Evolutionary conservation across 2,329 filamentous ascomycete species (phyloP).

Genomic region (Diaporthe citriasiana): DNA sequence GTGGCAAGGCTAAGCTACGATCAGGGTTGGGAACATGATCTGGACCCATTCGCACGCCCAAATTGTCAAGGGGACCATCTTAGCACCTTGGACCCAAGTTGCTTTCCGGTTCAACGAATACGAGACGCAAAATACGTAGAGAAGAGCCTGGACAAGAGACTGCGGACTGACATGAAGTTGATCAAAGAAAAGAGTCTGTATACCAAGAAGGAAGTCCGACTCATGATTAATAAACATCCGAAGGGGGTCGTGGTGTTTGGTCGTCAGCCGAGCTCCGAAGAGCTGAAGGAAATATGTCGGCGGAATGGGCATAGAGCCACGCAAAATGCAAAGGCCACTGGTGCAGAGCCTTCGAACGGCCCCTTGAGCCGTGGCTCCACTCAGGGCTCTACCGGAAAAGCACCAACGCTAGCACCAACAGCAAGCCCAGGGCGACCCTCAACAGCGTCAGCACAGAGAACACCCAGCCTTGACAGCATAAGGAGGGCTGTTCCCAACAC

Average conservation of each 20-base stretch:
- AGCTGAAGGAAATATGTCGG: not conserved
- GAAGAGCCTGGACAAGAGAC: not conserved
- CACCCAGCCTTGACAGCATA: not conserved
- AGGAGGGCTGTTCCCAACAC: not conserved
- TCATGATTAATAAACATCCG: not conserved
- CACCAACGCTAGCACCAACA: not conserved
- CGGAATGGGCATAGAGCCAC: too few species aligned
- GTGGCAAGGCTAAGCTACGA: not conserved
- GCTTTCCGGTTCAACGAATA: not conserved
- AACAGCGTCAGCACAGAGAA: not conserved
- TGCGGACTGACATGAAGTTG: not conserved
- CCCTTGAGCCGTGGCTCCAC: not conserved
- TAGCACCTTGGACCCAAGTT: fast-evolving
- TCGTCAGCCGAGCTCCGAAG: not conserved
- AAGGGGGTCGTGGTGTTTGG: not conserved
- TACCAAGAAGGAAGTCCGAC: not conserved
- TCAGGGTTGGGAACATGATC: not conserved
- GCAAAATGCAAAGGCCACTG: not conserved
- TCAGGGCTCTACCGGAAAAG: too few species aligned
- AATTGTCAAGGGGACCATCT: not conserved
- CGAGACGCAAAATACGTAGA: not conserved
- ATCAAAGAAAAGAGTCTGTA: not conserved
- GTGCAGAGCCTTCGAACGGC: not conserved
- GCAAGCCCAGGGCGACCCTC: not conserved
- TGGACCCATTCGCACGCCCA: not conserved